Conservation (phyloP, 2,329 filamentous ascomycete genomes). For the Ophiostoma fasciatum region DNA sequence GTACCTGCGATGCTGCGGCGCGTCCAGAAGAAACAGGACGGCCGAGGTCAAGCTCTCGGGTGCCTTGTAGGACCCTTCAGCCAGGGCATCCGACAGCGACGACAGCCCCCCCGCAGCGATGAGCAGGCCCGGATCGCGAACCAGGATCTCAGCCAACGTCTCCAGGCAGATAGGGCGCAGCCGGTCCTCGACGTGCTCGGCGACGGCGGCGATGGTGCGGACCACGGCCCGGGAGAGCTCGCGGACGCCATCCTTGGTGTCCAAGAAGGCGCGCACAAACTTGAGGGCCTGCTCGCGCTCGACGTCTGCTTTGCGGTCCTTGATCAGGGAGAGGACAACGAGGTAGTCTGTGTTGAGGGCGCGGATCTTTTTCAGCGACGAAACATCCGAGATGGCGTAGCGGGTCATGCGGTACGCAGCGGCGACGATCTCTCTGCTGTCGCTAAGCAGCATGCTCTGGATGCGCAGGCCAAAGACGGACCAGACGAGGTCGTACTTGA, state of each 20-base stretch:
- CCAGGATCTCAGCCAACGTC: constrained; percentile 80
- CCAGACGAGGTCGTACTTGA: constrained; percentile 97
- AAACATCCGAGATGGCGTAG: constrained; percentile 85
- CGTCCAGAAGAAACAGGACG: constrained; percentile 82
- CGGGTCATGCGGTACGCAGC: constrained; percentile 87
- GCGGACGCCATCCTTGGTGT: constrained; percentile 81
- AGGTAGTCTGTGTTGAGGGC: constrained; percentile 81
- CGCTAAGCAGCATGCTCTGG: constrained; percentile 90
- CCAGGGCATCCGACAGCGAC: constrained; percentile 78
- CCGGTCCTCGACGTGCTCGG: constrained; percentile 73
- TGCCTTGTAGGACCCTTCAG: constrained; percentile 81
- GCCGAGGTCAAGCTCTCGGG: constrained; percentile 77
- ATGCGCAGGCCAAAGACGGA: constrained; percentile 85
- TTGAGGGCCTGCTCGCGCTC: constrained; percentile 95
- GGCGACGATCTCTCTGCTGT: constrained; percentile 88
- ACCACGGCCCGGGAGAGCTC: constrained; percentile 81
- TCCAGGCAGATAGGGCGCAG: constrained; percentile 82
- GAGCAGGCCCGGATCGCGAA: constrained; percentile 69
- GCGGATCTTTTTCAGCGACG: constrained; percentile 78
- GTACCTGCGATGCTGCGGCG: constrained; percentile 64
- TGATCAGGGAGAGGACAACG: constrained; percentile 81
- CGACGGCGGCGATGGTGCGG: constrained; percentile 78
- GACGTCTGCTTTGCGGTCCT: constrained; percentile 92
- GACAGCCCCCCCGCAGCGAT: constrained; percentile 73
- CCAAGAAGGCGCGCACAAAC: constrained; percentile 85